Evolutionary conservation across 371 early-diverging fungal genomes (phyloP).

Genomic region (Entomophthora muscae): DNA sequence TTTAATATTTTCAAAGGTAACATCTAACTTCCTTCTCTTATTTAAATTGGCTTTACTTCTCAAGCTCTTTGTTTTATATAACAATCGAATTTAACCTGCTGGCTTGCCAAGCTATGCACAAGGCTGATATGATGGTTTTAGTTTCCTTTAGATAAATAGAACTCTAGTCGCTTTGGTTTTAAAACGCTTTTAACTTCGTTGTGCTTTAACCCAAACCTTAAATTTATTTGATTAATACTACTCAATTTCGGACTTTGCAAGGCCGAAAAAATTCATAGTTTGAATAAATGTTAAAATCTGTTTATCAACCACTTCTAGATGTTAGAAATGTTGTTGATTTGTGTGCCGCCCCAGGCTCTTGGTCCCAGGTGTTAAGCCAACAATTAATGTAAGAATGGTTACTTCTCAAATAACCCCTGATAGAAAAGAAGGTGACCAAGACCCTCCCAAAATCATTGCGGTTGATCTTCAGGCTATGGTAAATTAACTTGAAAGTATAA

Average conservation of each 20-base stretch:
- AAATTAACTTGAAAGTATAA: not conserved
- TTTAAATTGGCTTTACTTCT: not conserved
- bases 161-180: too few species aligned
- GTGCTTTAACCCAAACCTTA: too few species aligned
- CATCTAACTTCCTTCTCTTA: not conserved
- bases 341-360: constrained; percentile 98
- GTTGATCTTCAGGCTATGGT: constrained; percentile 98
- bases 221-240: too few species aligned
- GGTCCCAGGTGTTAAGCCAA: constrained; percentile 92
- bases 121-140: too few species aligned
- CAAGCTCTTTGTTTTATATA: not conserved
- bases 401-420: not conserved
- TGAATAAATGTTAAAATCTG: too few species aligned
- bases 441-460: constrained; percentile 74
- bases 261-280: too few species aligned
- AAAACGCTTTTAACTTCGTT: too few species aligned
- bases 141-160: too few species aligned
- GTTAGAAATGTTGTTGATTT: constrained; percentile 76
- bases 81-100: too few species aligned
- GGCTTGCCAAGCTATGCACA: too few species aligned
- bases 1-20: constrained; percentile 71
- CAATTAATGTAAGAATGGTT: constrained; percentile 26
- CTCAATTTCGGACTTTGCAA: too few species aligned
- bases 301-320: constrained; percentile 8
- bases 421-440: constrained; percentile 38